phyloP scores from a whole-genome alignment of 805 yeast species.

The Kluyveromyces lactis region DNA sequence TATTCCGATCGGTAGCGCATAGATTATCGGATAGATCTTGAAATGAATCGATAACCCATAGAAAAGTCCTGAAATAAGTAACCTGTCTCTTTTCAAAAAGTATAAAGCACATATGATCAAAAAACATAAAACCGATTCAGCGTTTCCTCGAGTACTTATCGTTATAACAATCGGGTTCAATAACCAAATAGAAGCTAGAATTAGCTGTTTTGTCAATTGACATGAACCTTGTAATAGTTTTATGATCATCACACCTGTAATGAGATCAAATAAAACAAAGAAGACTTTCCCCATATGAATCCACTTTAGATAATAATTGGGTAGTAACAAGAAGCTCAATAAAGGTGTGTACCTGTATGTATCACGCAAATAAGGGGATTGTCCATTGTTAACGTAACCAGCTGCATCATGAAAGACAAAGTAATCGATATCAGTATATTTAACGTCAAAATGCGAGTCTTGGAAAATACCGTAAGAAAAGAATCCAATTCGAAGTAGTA shows the following conservation, averaged over 20 bases:
- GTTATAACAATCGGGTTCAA: slow-evolving; percentile 93
- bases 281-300: slow-evolving; percentile 71
- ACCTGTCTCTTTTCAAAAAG: slow-evolving; percentile 29
- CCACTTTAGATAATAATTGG: slow-evolving; percentile 44
- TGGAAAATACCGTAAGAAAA: slow-evolving; percentile 79
- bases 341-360: slow-evolving; percentile 93
- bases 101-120: slow-evolving; percentile 56
- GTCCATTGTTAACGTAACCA: slow-evolving; percentile 45
- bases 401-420: slow-evolving; percentile 93
- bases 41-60: slow-evolving; percentile 81
- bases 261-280: slow-evolving; percentile 68
- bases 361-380: slow-evolving; percentile 73
- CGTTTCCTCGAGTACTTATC: slow-evolving; percentile 86
- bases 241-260: slow-evolving; percentile 64
- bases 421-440: slow-evolving; percentile 92
- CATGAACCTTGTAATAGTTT: slow-evolving; percentile 27
- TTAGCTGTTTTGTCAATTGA: slow-evolving; percentile 26
- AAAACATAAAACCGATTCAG: slow-evolving; percentile 82
- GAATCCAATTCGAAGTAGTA: slow-evolving; percentile 48
- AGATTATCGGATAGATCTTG: slow-evolving; percentile 87
- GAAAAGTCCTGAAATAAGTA: slow-evolving; percentile 36
- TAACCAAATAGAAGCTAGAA: slow-evolving; percentile 65
- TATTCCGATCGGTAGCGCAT: slow-evolving; percentile 59
- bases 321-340: slow-evolving; percentile 72
- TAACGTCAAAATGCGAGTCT: slow-evolving; percentile 68